These are phyloP conservation scores for Helotiales sp. DNA, from an alignment of 2,329 filamentous ascomycete genomes.

Conservation along the genomic window DNA sequence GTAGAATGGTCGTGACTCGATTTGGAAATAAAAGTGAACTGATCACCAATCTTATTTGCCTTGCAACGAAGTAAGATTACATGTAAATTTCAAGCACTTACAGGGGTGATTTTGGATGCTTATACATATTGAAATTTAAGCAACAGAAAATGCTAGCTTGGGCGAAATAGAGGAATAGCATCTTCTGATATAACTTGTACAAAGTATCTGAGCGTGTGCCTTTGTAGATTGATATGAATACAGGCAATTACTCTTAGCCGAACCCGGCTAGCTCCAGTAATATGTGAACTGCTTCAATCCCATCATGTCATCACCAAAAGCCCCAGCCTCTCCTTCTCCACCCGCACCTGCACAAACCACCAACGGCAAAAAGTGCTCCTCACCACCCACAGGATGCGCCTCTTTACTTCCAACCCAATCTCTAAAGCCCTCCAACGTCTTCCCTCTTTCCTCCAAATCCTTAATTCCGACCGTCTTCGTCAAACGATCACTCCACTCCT, in stretches of 20 bases:
- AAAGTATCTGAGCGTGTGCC: too few species aligned
- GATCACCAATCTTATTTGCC: too few species aligned
- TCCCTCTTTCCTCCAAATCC: constrained; percentile 44
- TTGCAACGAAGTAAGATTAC: too few species aligned
- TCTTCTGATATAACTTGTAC: too few species aligned
- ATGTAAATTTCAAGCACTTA: too few species aligned
- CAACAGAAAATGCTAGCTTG: too few species aligned
- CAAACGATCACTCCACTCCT: constrained; percentile 55
- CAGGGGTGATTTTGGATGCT: too few species aligned
- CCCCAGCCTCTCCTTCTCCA: constrained; percentile 50
- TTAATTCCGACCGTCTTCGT: constrained; percentile 43
- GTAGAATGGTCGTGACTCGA: too few species aligned
- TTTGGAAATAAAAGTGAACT: too few species aligned
- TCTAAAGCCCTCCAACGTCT: constrained; percentile 52
- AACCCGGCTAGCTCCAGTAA: constrained; percentile 28
- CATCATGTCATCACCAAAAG: constrained; percentile 29
- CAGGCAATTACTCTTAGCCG: not conserved
- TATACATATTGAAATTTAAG: too few species aligned
- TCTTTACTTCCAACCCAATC: constrained; percentile 58
- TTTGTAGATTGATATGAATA: too few species aligned
- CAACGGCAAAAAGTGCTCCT: constrained; percentile 67
- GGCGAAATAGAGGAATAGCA: too few species aligned
- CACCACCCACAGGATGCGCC: constrained; percentile 60
- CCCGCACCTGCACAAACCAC: constrained; percentile 62
- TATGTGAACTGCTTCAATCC: constrained; percentile 31